Evolutionary conservation across 345 rosid species (phyloP).

Genomic region (Gossypium thurberi): DNA sequence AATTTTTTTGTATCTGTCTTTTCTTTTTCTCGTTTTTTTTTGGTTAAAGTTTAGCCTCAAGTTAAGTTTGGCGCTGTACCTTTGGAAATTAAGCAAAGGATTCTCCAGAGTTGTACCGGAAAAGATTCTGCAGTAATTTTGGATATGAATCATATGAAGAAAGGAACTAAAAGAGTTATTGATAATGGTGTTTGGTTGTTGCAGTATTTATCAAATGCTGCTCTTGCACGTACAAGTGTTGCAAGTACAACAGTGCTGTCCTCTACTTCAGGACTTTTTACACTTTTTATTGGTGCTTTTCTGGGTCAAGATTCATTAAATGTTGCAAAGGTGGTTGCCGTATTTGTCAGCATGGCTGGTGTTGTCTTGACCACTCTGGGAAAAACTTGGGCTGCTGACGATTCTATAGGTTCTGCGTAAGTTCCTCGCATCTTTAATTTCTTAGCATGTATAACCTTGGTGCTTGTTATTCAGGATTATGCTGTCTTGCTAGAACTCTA

Average conservation of each 20-base stretch:
- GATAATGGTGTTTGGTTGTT: constrained; percentile 6
- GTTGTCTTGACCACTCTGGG: constrained; percentile 92
- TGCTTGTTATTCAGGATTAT: neutral
- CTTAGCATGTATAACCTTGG: neutral
- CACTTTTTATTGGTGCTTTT: constrained; percentile 84
- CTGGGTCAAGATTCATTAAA: constrained; percentile 90
- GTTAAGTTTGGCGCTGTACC: neutral
- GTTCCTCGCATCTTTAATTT: constrained; percentile 10
- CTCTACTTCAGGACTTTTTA: constrained; percentile 96
- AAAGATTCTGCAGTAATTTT: constrained; percentile 1
- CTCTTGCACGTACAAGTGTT: constrained; percentile 94
- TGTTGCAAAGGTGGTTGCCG: constrained; percentile 81
- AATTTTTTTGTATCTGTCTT: neutral
- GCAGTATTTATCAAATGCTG: constrained; percentile 97
- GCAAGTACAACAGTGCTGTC: constrained; percentile 98
- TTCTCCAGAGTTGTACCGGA: neutral
- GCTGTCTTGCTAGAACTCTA: constrained; percentile 6
- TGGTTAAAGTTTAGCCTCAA: neutral
- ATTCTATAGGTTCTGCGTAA: constrained; percentile 56
- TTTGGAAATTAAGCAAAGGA: neutral
- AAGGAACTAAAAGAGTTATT: constrained; percentile 3
- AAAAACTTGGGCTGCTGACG: constrained; percentile 96
- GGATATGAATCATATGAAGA: neutral
- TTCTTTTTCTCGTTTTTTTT: neutral
- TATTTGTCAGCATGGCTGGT: constrained; percentile 88